A percentile compares a stretch with the other conserved stretches of the same genome.
Conservation (phyloP, 495 filamentous ascomycete species). For the Chaetomidium leptoderma region DNA sequence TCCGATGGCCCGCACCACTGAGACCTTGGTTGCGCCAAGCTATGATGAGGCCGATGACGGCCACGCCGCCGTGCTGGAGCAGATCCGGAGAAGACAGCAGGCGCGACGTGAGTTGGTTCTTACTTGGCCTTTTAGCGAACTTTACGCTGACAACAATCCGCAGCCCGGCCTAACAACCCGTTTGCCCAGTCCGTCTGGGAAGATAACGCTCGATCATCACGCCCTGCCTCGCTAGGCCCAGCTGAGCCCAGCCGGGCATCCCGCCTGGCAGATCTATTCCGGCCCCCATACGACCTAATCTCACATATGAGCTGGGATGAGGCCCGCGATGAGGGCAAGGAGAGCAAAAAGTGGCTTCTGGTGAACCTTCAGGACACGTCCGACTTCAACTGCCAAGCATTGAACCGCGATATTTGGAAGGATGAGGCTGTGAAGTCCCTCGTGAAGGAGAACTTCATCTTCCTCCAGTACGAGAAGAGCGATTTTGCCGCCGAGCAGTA, state of each 20-base stretch:
- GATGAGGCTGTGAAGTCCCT: conserved; percentile 69
- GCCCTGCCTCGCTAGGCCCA: conserved; percentile 8
- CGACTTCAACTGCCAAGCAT: conserved; percentile 84
- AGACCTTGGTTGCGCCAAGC: conserved; percentile 76
- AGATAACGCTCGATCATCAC: conserved; percentile 33
- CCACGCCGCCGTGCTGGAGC: conserved; percentile 60
- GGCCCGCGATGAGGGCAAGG: conserved; percentile 77
- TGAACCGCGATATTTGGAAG: conserved; percentile 97
- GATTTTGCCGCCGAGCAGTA: conserved; percentile 73
- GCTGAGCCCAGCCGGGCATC: conserved; percentile 27
- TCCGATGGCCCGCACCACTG: conserved; percentile 84
- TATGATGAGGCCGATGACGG: conserved; percentile 55
- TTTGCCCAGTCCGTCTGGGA: conserved; percentile 90
- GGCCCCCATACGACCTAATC: conserved; percentile 87
- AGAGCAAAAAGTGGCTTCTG: conserved; percentile 85
- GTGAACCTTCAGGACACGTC: conserved; percentile 92
- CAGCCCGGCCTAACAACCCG: conserved; percentile 44
- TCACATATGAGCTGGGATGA: conserved; percentile 67
- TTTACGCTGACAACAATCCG: neutral
- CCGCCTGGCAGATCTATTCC: conserved; percentile 81
- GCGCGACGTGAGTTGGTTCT: conserved; percentile 37
- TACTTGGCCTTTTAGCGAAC: neutral
- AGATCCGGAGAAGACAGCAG: conserved; percentile 55
- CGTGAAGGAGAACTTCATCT: conserved; percentile 87
- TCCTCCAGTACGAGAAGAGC: conserved; percentile 84